Conservation (phyloP, 768 basidiomycete species). For the Amanita molliuscula region DNA sequence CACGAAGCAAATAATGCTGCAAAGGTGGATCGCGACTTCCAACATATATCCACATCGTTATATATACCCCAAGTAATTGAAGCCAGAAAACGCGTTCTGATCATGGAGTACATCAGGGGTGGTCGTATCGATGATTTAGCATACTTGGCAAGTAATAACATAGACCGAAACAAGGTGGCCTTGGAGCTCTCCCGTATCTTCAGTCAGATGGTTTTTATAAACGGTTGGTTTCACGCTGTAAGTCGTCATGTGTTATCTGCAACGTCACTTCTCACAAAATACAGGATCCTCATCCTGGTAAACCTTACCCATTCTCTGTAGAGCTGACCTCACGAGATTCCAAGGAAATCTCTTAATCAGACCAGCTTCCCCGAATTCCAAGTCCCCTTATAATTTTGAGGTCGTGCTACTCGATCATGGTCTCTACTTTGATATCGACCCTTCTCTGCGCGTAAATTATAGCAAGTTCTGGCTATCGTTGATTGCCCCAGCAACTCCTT, state of each 20-base stretch:
- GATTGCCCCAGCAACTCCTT: constrained; percentile 59
- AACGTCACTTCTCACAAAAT: constrained; percentile 2
- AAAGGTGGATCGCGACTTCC: constrained; percentile 63
- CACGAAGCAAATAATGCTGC: constrained; percentile 84
- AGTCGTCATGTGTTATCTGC: constrained; percentile 16
- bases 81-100: constrained; percentile 74
- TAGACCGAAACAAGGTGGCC: constrained; percentile 91
- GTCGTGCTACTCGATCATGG: constrained; percentile 93
- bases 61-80: constrained; percentile 81
- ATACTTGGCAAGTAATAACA: constrained; percentile 71
- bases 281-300: constrained; percentile 84
- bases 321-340: constrained; percentile 2
- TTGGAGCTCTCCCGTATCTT: constrained; percentile 88
- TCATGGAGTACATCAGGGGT: constrained; percentile 94
- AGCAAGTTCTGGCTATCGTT: constrained; percentile 87
- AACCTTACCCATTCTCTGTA: constrained; percentile 1
- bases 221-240: constrained; percentile 85
- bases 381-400: constrained; percentile 90
- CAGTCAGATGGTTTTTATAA: constrained; percentile 89
- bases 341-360: constrained; percentile 87
- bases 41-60: constrained; percentile 59
- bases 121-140: constrained; percentile 80
- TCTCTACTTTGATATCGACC: constrained; percentile 84
- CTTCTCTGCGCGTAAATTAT: constrained; percentile 72
- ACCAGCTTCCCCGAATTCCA: constrained; percentile 47